These are phyloP conservation scores for Globisporangium spiculum DNA, from an alignment of 352 stramenopile genomes.

Conservation along the genomic window DNA sequence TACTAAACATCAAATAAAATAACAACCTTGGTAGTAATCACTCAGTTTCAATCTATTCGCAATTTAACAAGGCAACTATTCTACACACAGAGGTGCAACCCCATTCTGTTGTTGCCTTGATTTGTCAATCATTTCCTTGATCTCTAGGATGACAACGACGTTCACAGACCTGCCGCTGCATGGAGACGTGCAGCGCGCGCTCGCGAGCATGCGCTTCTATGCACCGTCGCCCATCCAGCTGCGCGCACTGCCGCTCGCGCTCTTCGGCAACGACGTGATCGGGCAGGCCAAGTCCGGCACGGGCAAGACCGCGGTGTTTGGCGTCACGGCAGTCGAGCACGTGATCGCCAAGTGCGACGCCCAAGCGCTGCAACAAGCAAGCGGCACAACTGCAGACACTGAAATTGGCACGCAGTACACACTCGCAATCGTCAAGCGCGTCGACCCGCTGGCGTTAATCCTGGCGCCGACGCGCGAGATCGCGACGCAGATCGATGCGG, in stretches of 20 bases:
- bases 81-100: not conserved
- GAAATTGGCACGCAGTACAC: not conserved
- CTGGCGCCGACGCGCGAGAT: constrained; percentile 80
- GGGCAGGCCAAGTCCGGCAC: constrained; percentile 82
- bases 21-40: not conserved
- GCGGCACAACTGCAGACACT: not conserved
- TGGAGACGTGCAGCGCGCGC: constrained; percentile 40
- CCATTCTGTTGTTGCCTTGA: not conserved
- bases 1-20: not conserved
- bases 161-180: constrained; percentile 68
- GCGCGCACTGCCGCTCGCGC: constrained; percentile 58
- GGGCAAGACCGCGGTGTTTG: constrained; percentile 82
- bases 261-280: constrained; percentile 81
- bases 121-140: not conserved
- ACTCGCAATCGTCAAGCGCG: not conserved
- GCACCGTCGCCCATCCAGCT: constrained; percentile 69
- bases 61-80: not conserved
- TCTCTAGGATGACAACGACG: constrained; percentile 20
- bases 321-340: constrained; percentile 59
- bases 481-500: constrained; percentile 67
- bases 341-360: constrained; percentile 33
- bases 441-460: constrained; percentile 48
- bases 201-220: constrained; percentile 54
- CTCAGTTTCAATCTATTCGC: not conserved
- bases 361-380: not conserved